A percentile compares a stretch with the other conserved stretches of the same genome.
Conservation (phyloP, 768 basidiomycete species). For the Suillus clintonianus region DNA sequence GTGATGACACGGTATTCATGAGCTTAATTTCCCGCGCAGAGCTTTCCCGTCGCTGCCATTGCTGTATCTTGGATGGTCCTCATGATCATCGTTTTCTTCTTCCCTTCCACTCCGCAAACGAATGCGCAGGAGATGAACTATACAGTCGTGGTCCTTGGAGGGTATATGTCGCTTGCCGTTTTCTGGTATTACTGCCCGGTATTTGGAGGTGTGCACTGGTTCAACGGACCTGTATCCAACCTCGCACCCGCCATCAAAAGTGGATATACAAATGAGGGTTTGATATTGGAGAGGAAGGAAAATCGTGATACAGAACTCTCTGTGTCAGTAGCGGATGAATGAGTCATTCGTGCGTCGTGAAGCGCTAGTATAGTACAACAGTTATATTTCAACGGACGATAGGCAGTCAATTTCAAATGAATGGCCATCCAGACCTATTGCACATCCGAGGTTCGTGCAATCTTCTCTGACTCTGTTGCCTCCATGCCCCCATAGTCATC, state of each 20-base stretch:
- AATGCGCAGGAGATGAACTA: constrained; percentile 41
- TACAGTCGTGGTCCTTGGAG: constrained; percentile 35
- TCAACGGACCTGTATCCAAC: constrained; percentile 27
- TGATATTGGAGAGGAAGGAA: not conserved
- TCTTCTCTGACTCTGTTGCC: constrained; percentile 1
- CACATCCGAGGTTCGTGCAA: not conserved
- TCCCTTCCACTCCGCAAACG: constrained; percentile 30
- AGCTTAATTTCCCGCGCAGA: constrained; percentile 11
- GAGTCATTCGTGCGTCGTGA: not conserved
- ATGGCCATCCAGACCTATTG: not conserved
- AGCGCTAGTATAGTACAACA: not conserved
- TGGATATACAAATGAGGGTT: not conserved
- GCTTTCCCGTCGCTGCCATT: constrained; percentile 30
- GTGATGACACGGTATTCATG: not conserved
- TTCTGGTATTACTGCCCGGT: constrained; percentile 13
- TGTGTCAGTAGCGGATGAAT: not conserved
- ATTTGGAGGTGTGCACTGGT: constrained; percentile 29
- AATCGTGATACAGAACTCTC: not conserved
- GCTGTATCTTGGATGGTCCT: constrained; percentile 39
- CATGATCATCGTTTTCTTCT: constrained; percentile 33
- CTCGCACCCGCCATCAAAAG: not conserved
- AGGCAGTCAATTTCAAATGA: not conserved
- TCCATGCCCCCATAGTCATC: not conserved
- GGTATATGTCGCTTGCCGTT: constrained; percentile 24
- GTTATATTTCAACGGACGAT: not conserved